phyloP scores from a whole-genome alignment of 108 stramenopile species.

The Cyclotella kingstonii region DNA sequence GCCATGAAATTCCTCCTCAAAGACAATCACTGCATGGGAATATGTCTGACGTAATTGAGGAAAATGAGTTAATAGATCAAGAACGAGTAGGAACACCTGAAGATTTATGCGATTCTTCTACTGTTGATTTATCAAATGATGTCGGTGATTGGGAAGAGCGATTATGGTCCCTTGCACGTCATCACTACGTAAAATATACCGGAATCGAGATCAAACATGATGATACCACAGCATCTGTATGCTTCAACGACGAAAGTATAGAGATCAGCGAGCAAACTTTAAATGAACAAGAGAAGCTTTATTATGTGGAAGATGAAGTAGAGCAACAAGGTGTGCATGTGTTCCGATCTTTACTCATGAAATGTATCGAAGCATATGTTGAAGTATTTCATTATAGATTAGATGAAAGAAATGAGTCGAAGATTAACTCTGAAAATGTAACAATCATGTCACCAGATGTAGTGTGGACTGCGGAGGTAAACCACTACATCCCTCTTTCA shows the following conservation, averaged over 20 bases:
- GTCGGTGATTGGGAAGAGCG: slow-evolving; percentile 45
- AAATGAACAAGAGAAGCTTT: slow-evolving; percentile 32
- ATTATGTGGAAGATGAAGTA: slow-evolving; percentile 12
- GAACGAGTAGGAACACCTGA: neutral
- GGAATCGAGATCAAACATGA: neutral
- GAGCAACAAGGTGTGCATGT: slow-evolving; percentile 28
- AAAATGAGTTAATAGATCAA: slow-evolving; percentile 1
- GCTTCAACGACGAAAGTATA: neutral
- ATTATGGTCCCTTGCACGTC: slow-evolving; percentile 41
- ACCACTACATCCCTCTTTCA: slow-evolving; percentile 28
- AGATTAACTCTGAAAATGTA: neutral
- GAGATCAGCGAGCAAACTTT: neutral
- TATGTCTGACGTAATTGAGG: slow-evolving; percentile 4
- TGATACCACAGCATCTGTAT: neutral
- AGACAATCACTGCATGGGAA: too few species aligned
- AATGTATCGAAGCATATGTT: slow-evolving; percentile 33
- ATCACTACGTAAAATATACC: slow-evolving; percentile 29
- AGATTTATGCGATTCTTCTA: slow-evolving; percentile 25
- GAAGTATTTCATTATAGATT: slow-evolving; percentile 24
- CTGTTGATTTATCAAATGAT: slow-evolving; percentile 24
- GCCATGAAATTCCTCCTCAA: too few species aligned
- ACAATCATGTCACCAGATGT: neutral
- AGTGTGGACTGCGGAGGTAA: slow-evolving; percentile 19
- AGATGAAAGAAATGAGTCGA: neutral
- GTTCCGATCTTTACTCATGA: slow-evolving; percentile 33